Base-by-base conservation (phyloP, 352 stramenopile species). In the Phytopythium boreale region DNA sequence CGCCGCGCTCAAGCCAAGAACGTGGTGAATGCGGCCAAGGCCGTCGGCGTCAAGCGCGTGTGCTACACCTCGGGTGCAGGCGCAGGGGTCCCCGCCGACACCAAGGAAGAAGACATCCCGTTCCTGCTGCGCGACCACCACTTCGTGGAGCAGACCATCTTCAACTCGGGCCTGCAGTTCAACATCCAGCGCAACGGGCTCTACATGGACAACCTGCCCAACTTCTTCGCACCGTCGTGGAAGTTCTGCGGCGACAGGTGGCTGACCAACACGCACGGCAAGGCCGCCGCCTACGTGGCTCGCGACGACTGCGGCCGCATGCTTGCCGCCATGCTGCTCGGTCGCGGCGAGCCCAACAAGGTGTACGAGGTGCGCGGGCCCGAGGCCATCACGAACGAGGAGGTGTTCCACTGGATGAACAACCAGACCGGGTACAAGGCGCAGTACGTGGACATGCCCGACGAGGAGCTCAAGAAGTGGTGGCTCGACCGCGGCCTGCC, bases 181-280 rank as follows among this genome's bases (percentile, higher is more conserved):
- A 77, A 69, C 53, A 77, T 79, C 61, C 71, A 79, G n/a, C 71
- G 71, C 41, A 74, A 79, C 53, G 76, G 36, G n/a, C 27, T 79
- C 43, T 74, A 76, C 66, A 64, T 67, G 53, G 59, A 79, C 68
- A 76, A 79, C 63, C 74, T 62, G 11, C 71, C 71, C 0, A 58
- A 6, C 4, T 29, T 74, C 2, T 74, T 71, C 51, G 64, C 68
- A 7, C 68, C 60, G 47, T 74, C 71, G 26, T 78, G 68, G 71
- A 67, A 73, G 43, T 78, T 74, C 55, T 71, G 53, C 17, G 71
- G 59, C 15, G 43, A 79, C 53, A 64, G 63, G 52, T 79, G 71
- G 69, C 69, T 79, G 0, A 53, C 59, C 4, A 79, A 76, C 58
- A 76, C 62, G 52, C 68, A 76, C 63, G 66, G 49, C 29, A 22